Base-by-base conservation (phyloP, 306 rosid species). In the Malus fusca region DNA sequence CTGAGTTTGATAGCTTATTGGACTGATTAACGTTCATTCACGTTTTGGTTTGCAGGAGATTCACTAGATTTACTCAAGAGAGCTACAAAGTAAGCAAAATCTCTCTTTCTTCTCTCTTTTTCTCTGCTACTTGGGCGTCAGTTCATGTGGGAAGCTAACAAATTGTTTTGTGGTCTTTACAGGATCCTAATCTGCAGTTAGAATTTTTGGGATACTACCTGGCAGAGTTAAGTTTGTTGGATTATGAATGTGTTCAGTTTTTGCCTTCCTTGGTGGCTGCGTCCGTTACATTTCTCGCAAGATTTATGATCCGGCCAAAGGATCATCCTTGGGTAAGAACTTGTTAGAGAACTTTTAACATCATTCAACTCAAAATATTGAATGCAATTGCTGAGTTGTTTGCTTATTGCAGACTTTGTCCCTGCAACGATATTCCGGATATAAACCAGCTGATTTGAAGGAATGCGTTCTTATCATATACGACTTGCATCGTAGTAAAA, bases 231-330 rank as follows among this genome's bases (percentile, higher is more conserved):
- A 95, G 99, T 77, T 82, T 95, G 81, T 73, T 95, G 69, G 99
- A 95, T 44, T 95, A 92, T 68, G 74, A 77, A 65, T 89, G 90
- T 70, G 86, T 95, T 0, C 89, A 87, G 80, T 90, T 84, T 79
- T 75, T 92, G 82, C 97, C 99, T 75, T 95, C 99, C 66, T 72
- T 90, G 89, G 88, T 95, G 66, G 99, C 97, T 1, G 93, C 97
- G 0, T 89, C 97, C 1, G 97, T 87, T 28, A 74, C 87, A 18
- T 95, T 88, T 86, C 86, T 92, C 13, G 85, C 99, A 2, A 88
- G 89, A 68, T 92, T 89, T 72, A 90, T 92, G 17, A 46, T 88
- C 69, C 77, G 43, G 31, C 86, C 96, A 6, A 90, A 82, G 75
- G 71, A 40, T 17, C 85, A 82, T 73, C 99, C 99, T 53, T 95